Evolutionary conservation across 2,329 filamentous ascomycete species (phyloP).

Genomic region (Cercospora sojina): DNA sequence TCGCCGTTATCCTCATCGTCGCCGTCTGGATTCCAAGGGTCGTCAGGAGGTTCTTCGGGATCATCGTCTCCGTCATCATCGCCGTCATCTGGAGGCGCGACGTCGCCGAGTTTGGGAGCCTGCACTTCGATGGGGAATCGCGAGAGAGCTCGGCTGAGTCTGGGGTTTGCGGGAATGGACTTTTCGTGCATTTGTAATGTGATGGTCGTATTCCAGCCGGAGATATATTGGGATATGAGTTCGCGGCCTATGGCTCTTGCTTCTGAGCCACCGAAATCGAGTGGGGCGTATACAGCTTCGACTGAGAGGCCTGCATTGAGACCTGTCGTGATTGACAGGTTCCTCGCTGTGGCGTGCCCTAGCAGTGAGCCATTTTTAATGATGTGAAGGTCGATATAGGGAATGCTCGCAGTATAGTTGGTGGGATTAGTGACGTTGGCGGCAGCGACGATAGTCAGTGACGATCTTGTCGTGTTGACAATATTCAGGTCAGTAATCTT

Average conservation of each 20-base stretch:
- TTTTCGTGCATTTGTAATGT: conserved; percentile 68
- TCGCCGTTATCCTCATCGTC: conserved; percentile 48
- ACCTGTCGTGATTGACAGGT: conserved; percentile 65
- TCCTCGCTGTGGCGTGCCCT: conserved; percentile 68
- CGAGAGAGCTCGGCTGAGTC: conserved; percentile 70
- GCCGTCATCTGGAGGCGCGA: conserved; percentile 42
- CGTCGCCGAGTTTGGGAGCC: conserved; percentile 65
- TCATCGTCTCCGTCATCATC: conserved; percentile 25
- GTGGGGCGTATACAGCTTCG: conserved; percentile 72
- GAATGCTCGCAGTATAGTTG: conserved; percentile 77
- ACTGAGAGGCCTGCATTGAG: conserved; percentile 69
- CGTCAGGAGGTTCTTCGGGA: conserved; percentile 30
- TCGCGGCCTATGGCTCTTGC: conserved; percentile 65
- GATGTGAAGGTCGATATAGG: conserved; percentile 61
- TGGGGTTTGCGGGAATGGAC: conserved; percentile 71
- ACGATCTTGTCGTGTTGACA: conserved; percentile 67
- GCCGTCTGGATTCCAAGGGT: conserved; percentile 37
- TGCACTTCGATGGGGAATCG: conserved; percentile 68
- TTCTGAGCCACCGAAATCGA: conserved; percentile 58
- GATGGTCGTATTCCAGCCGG: conserved; percentile 80
- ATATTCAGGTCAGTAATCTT: conserved; percentile 71
- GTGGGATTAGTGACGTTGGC: conserved; percentile 91
- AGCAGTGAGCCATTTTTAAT: conserved; percentile 68
- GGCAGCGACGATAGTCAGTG: conserved; percentile 67
- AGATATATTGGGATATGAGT: conserved; percentile 81